Base-by-base conservation (phyloP, 768 basidiomycete genomes). In the Tulasnella sp. region DNA sequence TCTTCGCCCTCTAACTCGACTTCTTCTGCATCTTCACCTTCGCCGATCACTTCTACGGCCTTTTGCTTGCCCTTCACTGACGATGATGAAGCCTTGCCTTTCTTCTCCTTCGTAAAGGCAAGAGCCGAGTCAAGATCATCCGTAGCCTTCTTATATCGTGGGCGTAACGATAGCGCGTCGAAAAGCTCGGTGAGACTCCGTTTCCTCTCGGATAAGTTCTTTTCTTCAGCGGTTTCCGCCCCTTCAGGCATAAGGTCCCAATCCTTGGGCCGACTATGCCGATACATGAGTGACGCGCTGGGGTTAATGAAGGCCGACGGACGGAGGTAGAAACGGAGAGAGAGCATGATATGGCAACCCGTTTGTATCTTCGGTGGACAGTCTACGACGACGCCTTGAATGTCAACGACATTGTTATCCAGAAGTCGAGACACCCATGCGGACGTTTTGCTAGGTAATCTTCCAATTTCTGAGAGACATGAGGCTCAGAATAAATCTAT, bases 11-110 rank as follows among this genome's bases (percentile, higher is more conserved):
- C 87, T 74, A 82, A 91, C 37, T 84, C 85, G 76, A 94, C 94
- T 15, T 92, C 91, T 79, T 93, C 93, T 7, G 91, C 89, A 79
- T 92, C 93, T 81, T 93, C 93, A 3, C 89, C 91, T 78, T 93
- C 91, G 2, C 91, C 91, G 0, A 92, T 88, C n/a, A 91, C 86
- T 81, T 93, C 92, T 6, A 64, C 91, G 7, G 80, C 78, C 75
- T 83, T 85, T 11, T 80, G 79, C 69, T 81, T 81, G 84, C 82
- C 80, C 85, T 87, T 83, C 86, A 85, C 70, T 72, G 74, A 80
- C 64, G 67, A 77, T 76, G 39, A 54, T n/a, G 79, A 80, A 76
- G 37, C 79, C 79, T 69, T 84, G 80, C 9, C 80, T 79, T 85
- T 81, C 38, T 84, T 84, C 77, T 85, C 80, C 77, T 81, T 81